phyloP scores from a whole-genome alignment of 306 rosid genomes.

The Vigna mungo region DNA sequence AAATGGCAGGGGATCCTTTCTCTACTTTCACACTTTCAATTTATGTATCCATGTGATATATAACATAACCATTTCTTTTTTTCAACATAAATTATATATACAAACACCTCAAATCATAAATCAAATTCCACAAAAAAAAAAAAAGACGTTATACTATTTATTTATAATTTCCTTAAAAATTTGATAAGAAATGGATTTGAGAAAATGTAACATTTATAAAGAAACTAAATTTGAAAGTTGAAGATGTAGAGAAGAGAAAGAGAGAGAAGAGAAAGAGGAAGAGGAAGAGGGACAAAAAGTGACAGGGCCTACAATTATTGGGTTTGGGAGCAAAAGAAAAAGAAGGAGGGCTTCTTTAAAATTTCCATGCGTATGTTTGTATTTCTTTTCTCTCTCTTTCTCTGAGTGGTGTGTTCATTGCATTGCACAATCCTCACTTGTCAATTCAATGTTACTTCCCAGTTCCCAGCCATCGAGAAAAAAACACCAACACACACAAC shows the following conservation, averaged over 20 bases:
- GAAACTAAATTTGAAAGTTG: no score
- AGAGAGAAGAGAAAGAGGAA: not conserved
- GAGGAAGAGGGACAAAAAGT: conserved; percentile 34
- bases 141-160: no score
- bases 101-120: no score
- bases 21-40: not conserved
- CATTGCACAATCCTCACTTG: conserved; percentile 44
- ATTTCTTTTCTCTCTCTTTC: not conserved
- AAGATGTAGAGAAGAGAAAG: not conserved
- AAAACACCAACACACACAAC: conserved; percentile 5
- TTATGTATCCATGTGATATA: not conserved
- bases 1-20: conserved; percentile 40
- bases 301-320: conserved; percentile 51
- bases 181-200: no score
- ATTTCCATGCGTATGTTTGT: conserved; percentile 35
- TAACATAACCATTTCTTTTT: no score
- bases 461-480: conserved; percentile 43
- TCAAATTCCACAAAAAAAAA: no score
- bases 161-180: no score
- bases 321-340: conserved; percentile 29
- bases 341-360: conserved; percentile 32
- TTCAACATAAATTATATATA: no score
- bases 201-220: no score
- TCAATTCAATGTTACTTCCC: conserved; percentile 51
- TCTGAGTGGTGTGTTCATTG: not conserved